Conservation (phyloP, 352 stramenopile species). For the Pythium scleroteichum region DNA sequence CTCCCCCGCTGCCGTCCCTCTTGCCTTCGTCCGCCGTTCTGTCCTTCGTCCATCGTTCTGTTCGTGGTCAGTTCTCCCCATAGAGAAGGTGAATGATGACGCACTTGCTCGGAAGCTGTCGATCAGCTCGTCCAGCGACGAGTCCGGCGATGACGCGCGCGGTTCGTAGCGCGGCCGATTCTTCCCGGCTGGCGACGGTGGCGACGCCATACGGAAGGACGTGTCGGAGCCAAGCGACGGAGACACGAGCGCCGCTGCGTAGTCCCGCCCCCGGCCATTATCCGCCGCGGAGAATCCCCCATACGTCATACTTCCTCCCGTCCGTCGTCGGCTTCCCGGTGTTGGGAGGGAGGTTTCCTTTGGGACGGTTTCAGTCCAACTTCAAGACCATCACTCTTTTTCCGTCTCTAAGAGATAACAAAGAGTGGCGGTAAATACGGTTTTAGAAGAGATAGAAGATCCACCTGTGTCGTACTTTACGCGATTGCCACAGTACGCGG, state of each 20-base stretch:
- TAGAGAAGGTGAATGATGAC: slow-evolving; percentile 11
- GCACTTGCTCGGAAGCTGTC: slow-evolving; percentile 45
- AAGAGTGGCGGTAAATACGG: slow-evolving; percentile 4
- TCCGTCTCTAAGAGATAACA: neutral
- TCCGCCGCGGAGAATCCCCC: no score
- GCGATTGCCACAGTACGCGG: neutral
- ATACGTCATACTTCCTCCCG: neutral
- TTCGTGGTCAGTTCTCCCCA: neutral
- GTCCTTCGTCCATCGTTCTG: neutral
- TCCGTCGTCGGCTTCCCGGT: no score
- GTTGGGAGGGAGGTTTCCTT: slow-evolving; percentile 8
- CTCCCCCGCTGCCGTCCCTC: no score
- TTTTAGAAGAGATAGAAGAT: neutral
- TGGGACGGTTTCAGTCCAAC: neutral
- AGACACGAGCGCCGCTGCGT: slow-evolving; percentile 14
- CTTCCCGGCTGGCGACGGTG: neutral
- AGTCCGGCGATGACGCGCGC: slow-evolving; percentile 10
- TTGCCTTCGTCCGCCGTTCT: neutral
- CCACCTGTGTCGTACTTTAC: slow-evolving; percentile 9
- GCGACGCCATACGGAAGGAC: slow-evolving; percentile 21
- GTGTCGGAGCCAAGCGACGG: slow-evolving; percentile 16
- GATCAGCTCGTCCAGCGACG: slow-evolving; percentile 54
- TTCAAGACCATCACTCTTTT: slow-evolving; percentile 17
- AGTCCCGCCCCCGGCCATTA: neutral
- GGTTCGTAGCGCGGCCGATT: neutral